Conservation (phyloP, 176 grass and related monocot species). For the Themeda triandra region DNA sequence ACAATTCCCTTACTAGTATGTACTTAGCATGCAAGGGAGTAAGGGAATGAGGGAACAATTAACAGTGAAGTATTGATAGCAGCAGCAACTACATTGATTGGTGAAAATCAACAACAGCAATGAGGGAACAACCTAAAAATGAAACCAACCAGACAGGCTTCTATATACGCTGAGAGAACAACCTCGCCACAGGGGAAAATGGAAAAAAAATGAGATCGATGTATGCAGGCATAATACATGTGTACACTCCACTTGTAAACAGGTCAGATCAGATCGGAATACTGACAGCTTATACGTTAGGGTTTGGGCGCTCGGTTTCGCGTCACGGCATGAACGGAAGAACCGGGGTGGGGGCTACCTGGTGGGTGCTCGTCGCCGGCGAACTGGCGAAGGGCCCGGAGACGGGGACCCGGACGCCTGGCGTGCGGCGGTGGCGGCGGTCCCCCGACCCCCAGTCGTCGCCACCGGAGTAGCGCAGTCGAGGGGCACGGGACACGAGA, state of each 20-base stretch:
- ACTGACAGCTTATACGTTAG: background rate
- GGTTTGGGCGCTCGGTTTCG: background rate
- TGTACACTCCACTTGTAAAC: background rate
- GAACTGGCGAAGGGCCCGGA: background rate
- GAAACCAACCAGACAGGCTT: background rate
- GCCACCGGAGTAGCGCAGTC: background rate
- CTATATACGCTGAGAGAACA: background rate
- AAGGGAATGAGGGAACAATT: background rate
- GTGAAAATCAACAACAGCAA: background rate
- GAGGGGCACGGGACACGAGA: background rate
- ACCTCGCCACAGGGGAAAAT: background rate
- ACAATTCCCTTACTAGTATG: background rate
- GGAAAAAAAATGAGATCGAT: background rate
- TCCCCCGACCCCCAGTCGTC: background rate
- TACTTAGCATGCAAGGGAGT: background rate
- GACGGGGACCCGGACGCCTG: background rate
- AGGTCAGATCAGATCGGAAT: background rate
- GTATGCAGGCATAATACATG: background rate
- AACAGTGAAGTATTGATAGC: background rate
- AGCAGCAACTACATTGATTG: background rate
- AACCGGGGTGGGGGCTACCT: background rate
- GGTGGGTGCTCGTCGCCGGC: background rate
- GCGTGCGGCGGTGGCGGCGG: background rate
- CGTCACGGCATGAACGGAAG: background rate
- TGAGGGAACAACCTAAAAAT: no score